These are phyloP conservation scores for Aspergillus vadensis DNA, from an alignment of 2,329 filamentous ascomycete species.

Conservation along the genomic window DNA sequence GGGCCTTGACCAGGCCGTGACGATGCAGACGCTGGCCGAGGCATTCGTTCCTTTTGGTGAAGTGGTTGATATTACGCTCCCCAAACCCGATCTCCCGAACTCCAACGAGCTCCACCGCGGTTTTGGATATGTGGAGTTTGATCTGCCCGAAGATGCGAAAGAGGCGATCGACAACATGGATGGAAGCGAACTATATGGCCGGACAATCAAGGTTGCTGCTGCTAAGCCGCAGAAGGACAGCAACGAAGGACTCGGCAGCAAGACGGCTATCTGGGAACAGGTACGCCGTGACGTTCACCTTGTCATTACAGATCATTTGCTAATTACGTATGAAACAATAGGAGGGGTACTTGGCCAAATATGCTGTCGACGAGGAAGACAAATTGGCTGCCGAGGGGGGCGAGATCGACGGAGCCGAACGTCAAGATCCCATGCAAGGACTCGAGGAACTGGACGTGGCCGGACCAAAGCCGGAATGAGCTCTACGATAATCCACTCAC, in stretches of 20 bases:
- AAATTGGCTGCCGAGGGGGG: constrained; percentile 61
- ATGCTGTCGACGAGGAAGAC: constrained; percentile 83
- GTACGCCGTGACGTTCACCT: constrained; percentile 53
- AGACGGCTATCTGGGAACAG: constrained; percentile 96
- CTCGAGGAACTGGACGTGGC: constrained; percentile 91
- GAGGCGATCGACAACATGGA: constrained; percentile 99
- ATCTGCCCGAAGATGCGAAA: constrained; percentile 78
- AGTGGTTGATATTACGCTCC: constrained; percentile 85
- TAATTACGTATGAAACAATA: constrained; percentile 46
- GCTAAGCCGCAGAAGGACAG: constrained; percentile 90
- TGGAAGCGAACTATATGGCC: constrained; percentile 89
- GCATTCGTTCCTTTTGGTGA: constrained; percentile 97
- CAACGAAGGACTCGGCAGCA: constrained; percentile 85
- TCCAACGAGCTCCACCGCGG: constrained; percentile 80
- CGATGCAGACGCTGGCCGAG: constrained; percentile 73
- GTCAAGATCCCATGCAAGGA: constrained; percentile 91
- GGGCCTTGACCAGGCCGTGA: constrained; percentile 79
- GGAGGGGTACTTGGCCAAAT: constrained; percentile 91
- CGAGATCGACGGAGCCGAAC: constrained; percentile 53
- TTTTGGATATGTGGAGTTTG: constrained; percentile 96
- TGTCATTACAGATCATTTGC: constrained; percentile 5
- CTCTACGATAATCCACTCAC: constrained; percentile 20
- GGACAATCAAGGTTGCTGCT: constrained; percentile 85
- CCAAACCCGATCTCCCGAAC: constrained; percentile 81
- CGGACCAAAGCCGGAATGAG: constrained; percentile 77